These are phyloP conservation scores for Oropetium thomaeum DNA, from an alignment of 176 grass and related monocot genomes.

Conservation along the genomic window DNA sequence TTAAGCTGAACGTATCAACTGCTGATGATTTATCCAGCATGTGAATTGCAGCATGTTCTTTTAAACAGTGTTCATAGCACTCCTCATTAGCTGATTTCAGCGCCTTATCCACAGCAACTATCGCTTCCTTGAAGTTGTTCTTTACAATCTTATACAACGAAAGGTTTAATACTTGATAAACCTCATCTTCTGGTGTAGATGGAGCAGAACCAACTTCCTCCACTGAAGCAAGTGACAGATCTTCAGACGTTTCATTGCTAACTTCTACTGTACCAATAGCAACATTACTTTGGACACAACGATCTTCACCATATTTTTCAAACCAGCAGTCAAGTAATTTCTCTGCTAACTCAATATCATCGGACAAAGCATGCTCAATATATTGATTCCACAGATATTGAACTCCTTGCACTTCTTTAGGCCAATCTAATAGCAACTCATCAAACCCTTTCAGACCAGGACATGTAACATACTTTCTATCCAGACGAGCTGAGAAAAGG, in stretches of 20 bases:
- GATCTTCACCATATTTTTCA: constrained; percentile 48
- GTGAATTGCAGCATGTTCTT: constrained; percentile 66
- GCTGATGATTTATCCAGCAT: constrained; percentile 43
- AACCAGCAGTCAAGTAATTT: constrained; percentile 64
- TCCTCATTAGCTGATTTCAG: constrained; percentile 46
- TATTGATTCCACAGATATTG: constrained; percentile 94
- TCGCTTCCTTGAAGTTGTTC: constrained; percentile 63
- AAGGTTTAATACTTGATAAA: constrained; percentile 72
- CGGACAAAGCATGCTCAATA: constrained; percentile 54
- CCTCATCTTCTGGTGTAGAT: constrained; percentile 50
- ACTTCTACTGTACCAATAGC: constrained; percentile 20
- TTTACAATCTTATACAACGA: constrained; percentile 60
- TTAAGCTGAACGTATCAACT: constrained; percentile 44
- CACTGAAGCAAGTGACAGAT: constrained; percentile 17
- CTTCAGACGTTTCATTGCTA: constrained; percentile 16
- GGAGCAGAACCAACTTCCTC: constrained; percentile 32
- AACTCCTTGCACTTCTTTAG: constrained; percentile 67
- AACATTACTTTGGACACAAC: constrained; percentile 21
- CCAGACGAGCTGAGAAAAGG: constrained; percentile 54
- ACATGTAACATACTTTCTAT: constrained; percentile 39
- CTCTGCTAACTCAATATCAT: constrained; percentile 59
- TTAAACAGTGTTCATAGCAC: constrained; percentile 66
- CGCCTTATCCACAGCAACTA: constrained; percentile 66
- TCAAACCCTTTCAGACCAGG: constrained; percentile 62
- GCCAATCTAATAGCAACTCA: constrained; percentile 67